phyloP scores from a whole-genome alignment of 805 yeast species.

The Ascoidea rubescens region DNA sequence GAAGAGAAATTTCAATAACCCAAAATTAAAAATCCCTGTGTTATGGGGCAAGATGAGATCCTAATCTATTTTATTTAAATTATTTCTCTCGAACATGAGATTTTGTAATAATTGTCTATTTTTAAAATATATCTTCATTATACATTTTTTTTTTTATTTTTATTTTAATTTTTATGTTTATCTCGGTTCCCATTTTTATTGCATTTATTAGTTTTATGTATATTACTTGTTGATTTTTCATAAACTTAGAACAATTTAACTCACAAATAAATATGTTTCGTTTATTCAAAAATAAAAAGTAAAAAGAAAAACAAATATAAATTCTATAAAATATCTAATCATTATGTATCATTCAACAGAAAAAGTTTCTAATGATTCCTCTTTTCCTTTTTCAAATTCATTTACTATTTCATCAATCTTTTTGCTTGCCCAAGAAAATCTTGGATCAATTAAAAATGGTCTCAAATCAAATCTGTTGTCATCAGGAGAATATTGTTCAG shows the following conservation, averaged over 20 bases:
- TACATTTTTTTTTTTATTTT: no score
- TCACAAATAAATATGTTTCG: not conserved
- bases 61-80: not conserved
- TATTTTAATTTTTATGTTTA: no score
- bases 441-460: slow-evolving; percentile 87
- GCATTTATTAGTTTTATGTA: no score
- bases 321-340: not conserved
- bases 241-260: no score
- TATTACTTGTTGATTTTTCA: no score
- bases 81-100: not conserved
- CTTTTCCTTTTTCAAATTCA: slow-evolving; percentile 29
- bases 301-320: not conserved
- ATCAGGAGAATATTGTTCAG: slow-evolving; percentile 96
- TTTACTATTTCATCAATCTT: slow-evolving; percentile 73
- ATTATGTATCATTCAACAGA: slow-evolving; percentile 28
- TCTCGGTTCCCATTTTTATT: no score
- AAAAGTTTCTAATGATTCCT: slow-evolving; percentile 20
- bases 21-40: slow-evolving; percentile 6
- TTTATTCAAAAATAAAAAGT: not conserved
- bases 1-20: slow-evolving; percentile 20
- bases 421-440: slow-evolving; percentile 79
- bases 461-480: slow-evolving; percentile 93
- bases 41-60: slow-evolving; percentile 9
- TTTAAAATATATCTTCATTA: no score
- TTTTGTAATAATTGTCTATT: no score